Evolutionary conservation across 768 basidiomycete species (phyloP), one percentile per base, ranked within the genome.

Genomic region (Russula dissimulans): DNA sequence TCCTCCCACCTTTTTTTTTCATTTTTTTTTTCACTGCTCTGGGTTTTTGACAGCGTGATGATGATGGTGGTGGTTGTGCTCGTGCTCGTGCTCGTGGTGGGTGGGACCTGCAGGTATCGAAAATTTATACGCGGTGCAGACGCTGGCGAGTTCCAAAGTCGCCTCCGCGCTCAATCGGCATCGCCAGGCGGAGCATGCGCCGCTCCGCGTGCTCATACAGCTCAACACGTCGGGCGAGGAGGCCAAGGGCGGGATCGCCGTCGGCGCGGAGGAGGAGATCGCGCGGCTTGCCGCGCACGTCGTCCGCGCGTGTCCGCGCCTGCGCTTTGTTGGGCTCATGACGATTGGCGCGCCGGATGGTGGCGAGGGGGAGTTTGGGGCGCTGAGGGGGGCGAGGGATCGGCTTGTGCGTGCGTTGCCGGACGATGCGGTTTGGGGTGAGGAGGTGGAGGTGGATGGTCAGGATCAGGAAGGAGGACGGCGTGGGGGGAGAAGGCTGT

Each of bases 141-240:
- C 93, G 2, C 73, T 99, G 29, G 82, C 88, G 4, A 92, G 90
- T 22, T 70, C 72, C 58, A 97, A 94, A 71, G 81, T 85, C 11
- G 95, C 95, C 14, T 83, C 79, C 26, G 80, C 85, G 3, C 79
- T 98, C 17, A 80, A 95, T 72, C 90, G 87, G 67, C 78, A 84
- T 1, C 77, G 95, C 18, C 77, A 83, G 4, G 44, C 70, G n/a
- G 81, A 88, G 18, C 64, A 73, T 3, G 58, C 71, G 0, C 86
- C 84, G 7, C 81, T 99, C 8, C 83, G 90, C 69, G 80, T 98
- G 57, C 81, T 95, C 60, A 73, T 99, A 39, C 97, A 98, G 71
- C 79, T 98, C 69, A 99, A 99, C 73, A 98, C 95, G 7, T 97
- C 95, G 0, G 84, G 84, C n/a, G 97, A 98, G 70, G 85, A 83